Conservation (phyloP, 2,329 filamentous ascomycete genomes). For the Colletotrichum falcatum region DNA sequence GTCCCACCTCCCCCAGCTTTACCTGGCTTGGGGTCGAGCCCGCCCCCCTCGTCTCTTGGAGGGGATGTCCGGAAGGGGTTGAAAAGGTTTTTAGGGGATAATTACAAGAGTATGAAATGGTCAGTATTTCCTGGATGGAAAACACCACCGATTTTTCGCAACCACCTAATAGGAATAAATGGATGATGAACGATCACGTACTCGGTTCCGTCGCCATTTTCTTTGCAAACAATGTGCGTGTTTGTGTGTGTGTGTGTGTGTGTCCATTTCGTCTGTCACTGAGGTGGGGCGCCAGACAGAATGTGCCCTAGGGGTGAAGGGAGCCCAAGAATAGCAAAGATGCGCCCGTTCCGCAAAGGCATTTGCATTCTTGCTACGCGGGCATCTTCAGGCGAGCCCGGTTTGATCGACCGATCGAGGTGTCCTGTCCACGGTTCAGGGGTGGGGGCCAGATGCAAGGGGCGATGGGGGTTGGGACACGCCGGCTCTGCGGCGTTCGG, state of each 20-base stretch:
- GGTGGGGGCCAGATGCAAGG: no score
- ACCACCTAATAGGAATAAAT: constrained; percentile 46
- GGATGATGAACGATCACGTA: constrained; percentile 40
- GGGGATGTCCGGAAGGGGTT: neutral
- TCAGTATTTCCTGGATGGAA: constrained; percentile 61
- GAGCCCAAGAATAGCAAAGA: neutral
- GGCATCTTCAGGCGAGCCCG: neutral
- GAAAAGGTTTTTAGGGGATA: constrained; percentile 35
- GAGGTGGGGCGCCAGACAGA: neutral
- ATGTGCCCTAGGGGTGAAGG: neutral
- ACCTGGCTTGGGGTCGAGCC: constrained; percentile 8
- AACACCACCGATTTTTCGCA: constrained; percentile 42
- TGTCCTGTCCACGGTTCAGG: neutral
- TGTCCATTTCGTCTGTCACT: neutral
- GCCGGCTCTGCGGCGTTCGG: constrained; percentile 1
- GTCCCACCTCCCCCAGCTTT: neutral
- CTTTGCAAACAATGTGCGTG: neutral
- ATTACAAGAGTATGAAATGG: constrained; percentile 57
- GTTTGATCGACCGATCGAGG: constrained; percentile 9
- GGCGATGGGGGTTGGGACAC: neutral
- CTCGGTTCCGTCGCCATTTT: neutral
- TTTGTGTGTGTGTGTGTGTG: neutral
- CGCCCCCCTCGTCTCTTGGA: neutral
- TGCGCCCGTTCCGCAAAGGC: neutral
- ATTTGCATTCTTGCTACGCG: neutral